Conservation (phyloP, 2,329 filamentous ascomycete species). For the Phialophora macrospora region DNA sequence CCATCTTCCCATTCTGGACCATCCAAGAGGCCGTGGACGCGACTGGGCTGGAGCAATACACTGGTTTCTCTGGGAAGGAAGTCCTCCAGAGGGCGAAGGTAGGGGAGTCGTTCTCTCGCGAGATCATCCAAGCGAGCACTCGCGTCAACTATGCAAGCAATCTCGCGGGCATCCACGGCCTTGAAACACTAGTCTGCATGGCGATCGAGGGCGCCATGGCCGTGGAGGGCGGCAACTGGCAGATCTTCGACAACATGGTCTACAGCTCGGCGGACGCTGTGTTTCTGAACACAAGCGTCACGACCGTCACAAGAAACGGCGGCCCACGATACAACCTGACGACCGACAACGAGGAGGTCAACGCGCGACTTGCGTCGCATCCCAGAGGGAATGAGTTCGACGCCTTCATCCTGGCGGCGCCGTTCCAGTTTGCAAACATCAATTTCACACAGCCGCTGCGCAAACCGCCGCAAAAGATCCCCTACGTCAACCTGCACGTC, state of each 20-base stretch:
- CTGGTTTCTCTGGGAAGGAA: conserved; percentile 73
- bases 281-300: conserved; percentile 70
- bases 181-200: conserved; percentile 92
- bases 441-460: conserved; percentile 51
- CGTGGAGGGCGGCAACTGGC: conserved; percentile 87
- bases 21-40: conserved; percentile 71
- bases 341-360: conserved; percentile 43
- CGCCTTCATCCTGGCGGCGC: conserved; percentile 79
- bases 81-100: conserved; percentile 73
- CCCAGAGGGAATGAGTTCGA: conserved; percentile 61
- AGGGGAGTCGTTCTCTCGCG: conserved; percentile 68
- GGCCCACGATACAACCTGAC: conserved; percentile 42
- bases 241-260: conserved; percentile 86
- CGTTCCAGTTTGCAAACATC: conserved; percentile 80
- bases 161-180: conserved; percentile 79
- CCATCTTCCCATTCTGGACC: conserved; percentile 82
- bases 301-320: conserved; percentile 59
- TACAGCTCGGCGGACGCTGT: conserved; percentile 65
- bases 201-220: conserved; percentile 81
- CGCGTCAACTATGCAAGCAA: conserved; percentile 96
- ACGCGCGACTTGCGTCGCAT: conserved; percentile 19
- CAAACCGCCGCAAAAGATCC: conserved; percentile 72
- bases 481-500: conserved; percentile 84
- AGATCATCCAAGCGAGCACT: conserved; percentile 88
- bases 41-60: conserved; percentile 69